These are phyloP conservation scores for Penicillium sp. DNA, from an alignment of 2,329 filamentous ascomycete species.

Conservation along the genomic window DNA sequence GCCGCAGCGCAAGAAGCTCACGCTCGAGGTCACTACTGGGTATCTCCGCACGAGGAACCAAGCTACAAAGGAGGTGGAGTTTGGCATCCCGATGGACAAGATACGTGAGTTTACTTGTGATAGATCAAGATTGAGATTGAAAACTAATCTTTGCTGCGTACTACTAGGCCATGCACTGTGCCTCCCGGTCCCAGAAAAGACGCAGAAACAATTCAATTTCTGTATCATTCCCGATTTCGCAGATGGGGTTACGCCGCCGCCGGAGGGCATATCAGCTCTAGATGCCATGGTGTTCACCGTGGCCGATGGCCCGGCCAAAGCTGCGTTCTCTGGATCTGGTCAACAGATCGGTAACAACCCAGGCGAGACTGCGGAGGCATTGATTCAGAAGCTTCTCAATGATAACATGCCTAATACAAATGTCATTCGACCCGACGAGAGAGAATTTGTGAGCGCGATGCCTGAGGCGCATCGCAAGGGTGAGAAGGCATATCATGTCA, in stretches of 20 bases:
- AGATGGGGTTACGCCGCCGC: conserved; percentile 48
- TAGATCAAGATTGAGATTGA: background rate
- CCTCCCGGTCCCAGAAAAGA: conserved; percentile 63
- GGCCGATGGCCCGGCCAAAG: conserved; percentile 51
- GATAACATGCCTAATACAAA: conserved; percentile 46
- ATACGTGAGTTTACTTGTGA: conserved; percentile 42
- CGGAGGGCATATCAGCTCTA: conserved; percentile 41
- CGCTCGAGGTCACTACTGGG: conserved; percentile 53
- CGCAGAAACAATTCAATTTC: conserved; percentile 62
- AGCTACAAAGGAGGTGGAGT: conserved; percentile 52
- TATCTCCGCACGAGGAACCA: conserved; percentile 52
- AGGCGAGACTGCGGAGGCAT: conserved; percentile 46
- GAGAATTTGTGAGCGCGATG: conserved; percentile 60
- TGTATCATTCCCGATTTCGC: conserved; percentile 56
- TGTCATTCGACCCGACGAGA: conserved; percentile 54
- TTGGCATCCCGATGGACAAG: conserved; percentile 50
- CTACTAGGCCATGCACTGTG: conserved; percentile 56
- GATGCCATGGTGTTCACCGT: conserved; percentile 63
- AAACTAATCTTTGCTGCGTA: conserved; percentile 7
- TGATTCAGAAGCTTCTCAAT: conserved; percentile 49
- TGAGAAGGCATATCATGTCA: conserved; percentile 63
- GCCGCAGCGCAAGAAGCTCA: conserved; percentile 63
- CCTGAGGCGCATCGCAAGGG: conserved; percentile 61
- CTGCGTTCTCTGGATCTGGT: conserved; percentile 43
- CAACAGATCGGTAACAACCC: conserved; percentile 45